Base-by-base conservation (phyloP, 805 yeast species). In the Cyberlindnera lachancei region DNA sequence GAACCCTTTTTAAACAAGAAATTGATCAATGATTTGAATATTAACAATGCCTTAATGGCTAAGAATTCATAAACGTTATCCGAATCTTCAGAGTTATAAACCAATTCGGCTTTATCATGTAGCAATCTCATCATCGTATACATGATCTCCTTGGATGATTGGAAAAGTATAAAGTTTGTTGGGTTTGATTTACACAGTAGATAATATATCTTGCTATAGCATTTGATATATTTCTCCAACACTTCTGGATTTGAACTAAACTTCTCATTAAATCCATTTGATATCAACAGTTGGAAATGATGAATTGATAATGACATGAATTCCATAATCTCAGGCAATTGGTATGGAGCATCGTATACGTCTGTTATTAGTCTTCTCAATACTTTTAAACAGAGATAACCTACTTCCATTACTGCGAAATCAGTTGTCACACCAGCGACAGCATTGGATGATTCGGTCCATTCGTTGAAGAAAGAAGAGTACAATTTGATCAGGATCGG, bases 351-450 rank as follows among this genome's bases (percentile, higher is more conserved):
- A 28, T 79, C 85, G 44, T 70, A 78, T 0, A 94, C 94, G 48
- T 80, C 90, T 3, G 78, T 77, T 3, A 86, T 65, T 14, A 82
- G 66, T 39, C 95, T 65, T 44, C 95, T 65, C 19, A 83, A 56
- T 18, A 74, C 76, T 55, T 92, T 90, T 38, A 88, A 64, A 21
- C 86, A 69, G 29, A 84, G 52, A 53, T 88, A 87, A 13, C 92
- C 83, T 15, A 85, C 70, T 51, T 82, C 84, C 73, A 84, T 70
- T 15, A 68, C 55, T 3, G 73, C 66, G 19, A 75, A 53, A 46
- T 49, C 74, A 27, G 64, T 44, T n/a, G n/a, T n/a, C n/a, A n/a
- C n/a, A n/a, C n/a, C n/a, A n/a, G n/a, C n/a, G n/a, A n/a, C n/a
- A n/a, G n/a, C n/a, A n/a, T n/a, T n/a, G n/a, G n/a, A n/a, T 19